Conservation (phyloP, 495 filamentous ascomycete species). For the Pseudoneurospora amorphoporcata region DNA sequence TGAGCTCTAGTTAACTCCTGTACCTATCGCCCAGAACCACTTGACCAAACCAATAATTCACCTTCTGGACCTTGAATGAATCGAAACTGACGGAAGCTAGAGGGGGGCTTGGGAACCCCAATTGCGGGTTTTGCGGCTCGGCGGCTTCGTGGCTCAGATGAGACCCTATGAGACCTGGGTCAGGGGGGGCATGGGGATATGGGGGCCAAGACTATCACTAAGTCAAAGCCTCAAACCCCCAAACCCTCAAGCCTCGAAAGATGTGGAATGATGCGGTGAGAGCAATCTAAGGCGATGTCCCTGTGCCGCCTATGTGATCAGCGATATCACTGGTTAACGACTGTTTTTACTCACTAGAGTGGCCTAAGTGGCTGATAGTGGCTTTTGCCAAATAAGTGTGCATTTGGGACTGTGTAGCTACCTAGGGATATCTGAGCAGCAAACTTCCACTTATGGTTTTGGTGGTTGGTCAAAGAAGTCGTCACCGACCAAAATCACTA, state of each 20-base stretch:
- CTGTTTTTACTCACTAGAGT: not conserved
- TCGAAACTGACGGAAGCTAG: not conserved
- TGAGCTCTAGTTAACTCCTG: not conserved
- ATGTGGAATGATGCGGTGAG: not conserved
- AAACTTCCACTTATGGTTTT: not conserved
- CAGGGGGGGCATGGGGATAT: not conserved
- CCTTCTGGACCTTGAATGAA: not conserved
- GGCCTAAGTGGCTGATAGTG: not conserved
- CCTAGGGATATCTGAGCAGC: not conserved
- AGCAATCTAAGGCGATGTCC: not conserved
- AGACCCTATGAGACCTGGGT: not conserved
- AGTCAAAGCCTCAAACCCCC: too few relatives aligned
- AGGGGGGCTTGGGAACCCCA: not conserved
- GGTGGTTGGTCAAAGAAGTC: not conserved
- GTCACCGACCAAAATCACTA: not conserved
- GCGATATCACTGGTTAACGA: not conserved
- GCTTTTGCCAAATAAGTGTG: not conserved
- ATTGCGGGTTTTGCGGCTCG: not conserved
- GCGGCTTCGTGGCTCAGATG: not conserved
- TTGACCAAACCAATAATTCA: not conserved
- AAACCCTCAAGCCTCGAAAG: not conserved
- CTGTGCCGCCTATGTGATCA: not conserved
- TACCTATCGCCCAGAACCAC: not conserved
- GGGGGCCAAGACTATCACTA: not conserved
- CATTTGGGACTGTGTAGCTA: not conserved